phyloP scores from a whole-genome alignment of 2,329 filamentous ascomycete species.

The Tolypocladium cylindrosporum region DNA sequence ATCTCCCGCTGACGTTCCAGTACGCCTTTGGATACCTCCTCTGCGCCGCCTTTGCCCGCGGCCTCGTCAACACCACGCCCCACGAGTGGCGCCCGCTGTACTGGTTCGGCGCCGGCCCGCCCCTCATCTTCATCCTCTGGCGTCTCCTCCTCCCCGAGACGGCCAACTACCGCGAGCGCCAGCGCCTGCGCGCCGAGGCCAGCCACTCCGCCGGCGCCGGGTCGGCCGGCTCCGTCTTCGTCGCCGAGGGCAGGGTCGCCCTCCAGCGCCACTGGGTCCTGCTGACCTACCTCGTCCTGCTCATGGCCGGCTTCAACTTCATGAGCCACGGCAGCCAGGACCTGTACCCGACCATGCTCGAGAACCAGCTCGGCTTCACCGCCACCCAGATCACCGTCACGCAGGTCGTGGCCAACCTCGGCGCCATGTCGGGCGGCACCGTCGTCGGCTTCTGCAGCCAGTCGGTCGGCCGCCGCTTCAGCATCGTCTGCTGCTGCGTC shows the following conservation, averaged over 20 bases:
- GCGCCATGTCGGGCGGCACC: slow-evolving; percentile 59
- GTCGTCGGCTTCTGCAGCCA: slow-evolving; percentile 58
- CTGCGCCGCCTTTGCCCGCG: slow-evolving; percentile 49
- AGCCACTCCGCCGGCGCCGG: slow-evolving; percentile 11
- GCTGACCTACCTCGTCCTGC: slow-evolving; percentile 68
- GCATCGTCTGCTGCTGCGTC: slow-evolving; percentile 54
- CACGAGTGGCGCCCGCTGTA: slow-evolving; percentile 78
- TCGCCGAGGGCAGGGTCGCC: slow-evolving; percentile 69
- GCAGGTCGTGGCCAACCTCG: slow-evolving; percentile 62
- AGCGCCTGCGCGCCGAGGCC: slow-evolving; percentile 45
- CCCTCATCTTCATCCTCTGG: slow-evolving; percentile 70
- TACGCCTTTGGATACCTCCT: slow-evolving; percentile 58
- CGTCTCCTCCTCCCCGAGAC: slow-evolving; percentile 74
- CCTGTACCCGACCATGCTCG: slow-evolving; percentile 50
- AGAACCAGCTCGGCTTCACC: slow-evolving; percentile 43
- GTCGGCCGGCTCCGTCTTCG: slow-evolving; percentile 47
- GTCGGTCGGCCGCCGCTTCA: slow-evolving; percentile 58
- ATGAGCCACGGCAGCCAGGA: slow-evolving; percentile 71
- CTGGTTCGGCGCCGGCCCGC: slow-evolving; percentile 81
- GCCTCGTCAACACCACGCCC: slow-evolving; percentile 63
- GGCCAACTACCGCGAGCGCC: slow-evolving; percentile 56
- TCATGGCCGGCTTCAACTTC: slow-evolving; percentile 91
- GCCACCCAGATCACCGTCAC: slow-evolving; percentile 54
- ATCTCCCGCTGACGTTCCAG: slow-evolving; percentile 8
- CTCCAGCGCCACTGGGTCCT: slow-evolving; percentile 72